Base-by-base conservation (phyloP, 495 filamentous ascomycete species). In the Trichoderma reesei region DNA sequence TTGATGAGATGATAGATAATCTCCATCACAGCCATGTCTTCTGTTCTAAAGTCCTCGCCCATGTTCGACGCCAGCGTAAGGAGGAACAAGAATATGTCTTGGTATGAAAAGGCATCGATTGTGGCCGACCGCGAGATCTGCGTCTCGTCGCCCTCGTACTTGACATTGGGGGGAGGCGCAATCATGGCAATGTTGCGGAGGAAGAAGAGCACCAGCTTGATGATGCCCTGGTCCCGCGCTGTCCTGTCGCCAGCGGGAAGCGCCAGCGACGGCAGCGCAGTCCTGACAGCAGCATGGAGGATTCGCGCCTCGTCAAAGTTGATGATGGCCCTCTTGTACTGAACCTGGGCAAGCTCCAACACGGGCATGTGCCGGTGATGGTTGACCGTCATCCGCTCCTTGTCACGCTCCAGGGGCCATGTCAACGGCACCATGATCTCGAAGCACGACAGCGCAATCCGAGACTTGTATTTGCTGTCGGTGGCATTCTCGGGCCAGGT, bases 341-440 rank as follows among this genome's bases (percentile, higher is more conserved):
- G 82, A 2, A 91, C 80, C 68, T 98, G 95, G 2, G 89, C 89
- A 64, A 95, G 83, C 72, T 93, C 87, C 11, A 99, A 78, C 61
- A 91, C 95, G 6, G 93, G 90, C 33, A 90, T 80, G 74, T 99
- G 95, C 59, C 90, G 85, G 70, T 94, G 88, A 71, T 98, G 91
- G 72, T 98, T 97, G 67, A 90, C 78, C 4, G 91, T 98, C 88
- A 93, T 94, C 67, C 90, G 82, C 34, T 82, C 79, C 44, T 65
- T 65, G 67, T 92, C 84, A 67, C 88, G 86, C 67, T 97, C 91
- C 65, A 94, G 78, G 10, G 92, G 92, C 93, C 93, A 98, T 36
- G 94, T 99, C 69, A 99, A 79, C 37, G 93, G 92, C 2, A 96
- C 91, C 67, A 99, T 84, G 60, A 99, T 79, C 72, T 98, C 93